These are phyloP conservation scores for Tilletia walkeri DNA, from an alignment of 1,284 basidiomycete genomes.

Conservation along the genomic window DNA sequence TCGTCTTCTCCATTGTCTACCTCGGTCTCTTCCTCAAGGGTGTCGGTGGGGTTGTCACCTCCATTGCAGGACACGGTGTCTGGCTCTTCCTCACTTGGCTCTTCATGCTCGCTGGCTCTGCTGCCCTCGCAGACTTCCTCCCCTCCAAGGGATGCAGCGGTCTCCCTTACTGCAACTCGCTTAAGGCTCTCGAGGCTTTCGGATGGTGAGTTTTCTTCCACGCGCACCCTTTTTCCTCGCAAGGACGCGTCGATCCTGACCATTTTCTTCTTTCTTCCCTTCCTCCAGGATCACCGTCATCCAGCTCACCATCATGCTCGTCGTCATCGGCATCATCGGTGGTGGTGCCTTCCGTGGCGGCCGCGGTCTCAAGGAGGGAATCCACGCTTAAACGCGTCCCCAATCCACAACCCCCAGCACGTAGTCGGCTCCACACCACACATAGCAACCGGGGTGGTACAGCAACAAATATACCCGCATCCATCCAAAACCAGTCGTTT, in stretches of 20 bases:
- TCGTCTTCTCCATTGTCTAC: conserved; percentile 46
- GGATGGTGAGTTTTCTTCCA: conserved; percentile 32
- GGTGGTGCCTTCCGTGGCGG: conserved; percentile 53
- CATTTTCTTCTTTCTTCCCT: not conserved
- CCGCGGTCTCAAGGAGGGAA: conserved; percentile 49
- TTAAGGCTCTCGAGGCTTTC: conserved; percentile 51
- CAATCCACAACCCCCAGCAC: too few relatives aligned
- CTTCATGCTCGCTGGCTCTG: conserved; percentile 51
- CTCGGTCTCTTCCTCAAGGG: conserved; percentile 50
- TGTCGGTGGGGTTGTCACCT: conserved; percentile 50
- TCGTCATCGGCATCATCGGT: conserved; percentile 41
- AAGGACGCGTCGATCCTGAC: not conserved
- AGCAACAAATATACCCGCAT: not conserved
- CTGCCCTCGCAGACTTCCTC: conserved; percentile 42
- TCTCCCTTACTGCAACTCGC: conserved; percentile 43
- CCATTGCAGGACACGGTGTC: conserved; percentile 52
- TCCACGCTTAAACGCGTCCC: too few relatives aligned
- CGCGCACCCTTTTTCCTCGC: not conserved
- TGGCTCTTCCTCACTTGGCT: conserved; percentile 48
- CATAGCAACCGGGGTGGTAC: too few relatives aligned
- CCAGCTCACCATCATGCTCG: conserved; percentile 43
- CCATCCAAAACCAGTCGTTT: not conserved
- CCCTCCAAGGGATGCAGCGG: conserved; percentile 25
- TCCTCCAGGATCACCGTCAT: conserved; percentile 16
- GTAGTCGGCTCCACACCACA: too few relatives aligned